Base-by-base conservation (phyloP, 2,329 filamentous ascomycete species). In the Monosporascus cannonballus region DNA sequence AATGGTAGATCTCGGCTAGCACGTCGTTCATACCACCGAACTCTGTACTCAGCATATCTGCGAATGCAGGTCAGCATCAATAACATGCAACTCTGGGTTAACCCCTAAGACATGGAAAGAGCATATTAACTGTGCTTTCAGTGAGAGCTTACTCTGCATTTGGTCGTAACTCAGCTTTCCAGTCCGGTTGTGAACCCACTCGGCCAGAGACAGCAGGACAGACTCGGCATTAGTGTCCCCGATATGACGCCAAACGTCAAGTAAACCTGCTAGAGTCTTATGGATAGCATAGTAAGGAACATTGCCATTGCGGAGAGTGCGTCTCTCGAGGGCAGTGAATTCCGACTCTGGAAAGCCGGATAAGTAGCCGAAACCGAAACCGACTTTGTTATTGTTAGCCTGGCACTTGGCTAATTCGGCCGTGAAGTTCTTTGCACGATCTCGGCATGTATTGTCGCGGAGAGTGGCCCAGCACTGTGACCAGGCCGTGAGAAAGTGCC, bases 261-360 rank as follows among this genome's bases (percentile, higher is more conserved):
- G 70, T 11, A 80, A 67, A 0, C 77, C 77, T 1, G 75, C 72
- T 60, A 80, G 70, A 1, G 74, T 78, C 66, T 80, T 80, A 64
- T 80, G 77, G n/a, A 80, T 68, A 22, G 73, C 72, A 54, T 80
- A 80, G 62, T 79, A 80, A 0, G 76, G 76, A 0, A 80, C 77
- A 47, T 79, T 79, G 27, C 76, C 76, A 42, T 73, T 76, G 49
- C 36, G 69, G 14, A 79, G 63, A 0, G 67, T 76, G 1, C 76
- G 64, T 0, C 63, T 61, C 51, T 79, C 76, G 1, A 80, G 63
- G 0, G 65, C 66, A 1, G 56, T 62, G 44, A 80, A 74, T 15
- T 80, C 77, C 0, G 75, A 76, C 56, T 80, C 77, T 0, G 77
- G 76, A 34, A 79, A 80, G 2, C 76, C 77, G 3, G 73, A 76